A percentile compares a stretch with the other conserved stretches of the same genome.
phyloP scores from a whole-genome alignment of 495 filamentous ascomycete species.

The Talaromyces nanjingensis region DNA sequence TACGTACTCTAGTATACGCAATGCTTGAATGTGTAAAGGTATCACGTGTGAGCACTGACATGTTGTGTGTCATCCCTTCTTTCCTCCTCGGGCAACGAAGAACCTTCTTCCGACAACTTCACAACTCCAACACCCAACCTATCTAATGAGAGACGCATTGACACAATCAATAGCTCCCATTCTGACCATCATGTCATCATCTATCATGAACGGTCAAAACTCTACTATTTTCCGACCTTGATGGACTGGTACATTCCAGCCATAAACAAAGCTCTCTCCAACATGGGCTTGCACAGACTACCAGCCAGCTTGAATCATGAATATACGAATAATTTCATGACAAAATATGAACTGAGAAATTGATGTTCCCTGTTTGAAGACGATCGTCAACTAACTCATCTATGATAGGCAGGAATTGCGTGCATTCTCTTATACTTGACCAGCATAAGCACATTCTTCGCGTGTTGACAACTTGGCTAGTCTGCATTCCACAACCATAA shows the following conservation, averaged over 20 bases:
- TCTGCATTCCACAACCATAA: constrained; percentile 3
- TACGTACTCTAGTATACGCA: not conserved
- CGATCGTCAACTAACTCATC: not conserved
- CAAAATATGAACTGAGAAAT: not conserved
- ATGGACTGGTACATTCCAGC: not conserved
- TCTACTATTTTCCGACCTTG: not conserved
- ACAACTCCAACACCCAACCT: not conserved
- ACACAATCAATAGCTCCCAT: not conserved
- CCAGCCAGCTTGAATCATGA: not conserved
- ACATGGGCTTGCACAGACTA: not conserved
- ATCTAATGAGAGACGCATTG: not conserved
- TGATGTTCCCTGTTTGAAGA: not conserved
- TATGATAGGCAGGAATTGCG: not conserved
- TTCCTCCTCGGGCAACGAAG: not conserved
- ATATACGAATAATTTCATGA: not conserved
- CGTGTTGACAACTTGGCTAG: constrained; percentile 2
- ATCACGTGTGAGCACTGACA: not conserved
- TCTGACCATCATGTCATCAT: not conserved
- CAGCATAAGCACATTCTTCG: constrained; percentile 1
- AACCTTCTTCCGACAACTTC: not conserved
- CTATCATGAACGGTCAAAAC: not conserved
- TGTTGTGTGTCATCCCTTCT: not conserved
- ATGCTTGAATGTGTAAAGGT: not conserved
- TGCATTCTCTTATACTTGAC: not conserved
- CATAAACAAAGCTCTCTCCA: not conserved